Evolutionary conservation across 257 asterid species (phyloP), one percentile per base, ranked within the genome.

Genomic region (Ilex aquifolium): DNA sequence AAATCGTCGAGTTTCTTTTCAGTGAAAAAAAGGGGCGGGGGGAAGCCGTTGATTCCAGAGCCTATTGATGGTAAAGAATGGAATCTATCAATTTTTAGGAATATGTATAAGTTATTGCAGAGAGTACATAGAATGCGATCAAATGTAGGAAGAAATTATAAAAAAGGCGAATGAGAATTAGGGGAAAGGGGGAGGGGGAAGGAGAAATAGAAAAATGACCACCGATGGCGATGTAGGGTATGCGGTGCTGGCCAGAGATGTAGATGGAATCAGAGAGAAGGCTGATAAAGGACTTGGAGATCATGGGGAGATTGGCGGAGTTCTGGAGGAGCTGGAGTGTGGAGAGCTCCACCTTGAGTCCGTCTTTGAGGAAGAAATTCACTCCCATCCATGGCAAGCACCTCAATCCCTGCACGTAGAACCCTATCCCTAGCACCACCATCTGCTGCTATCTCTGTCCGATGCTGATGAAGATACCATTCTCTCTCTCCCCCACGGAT

Each of bases 351-450:
- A 93, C 84, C 63, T 60, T 77, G 66, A 93, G 59, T 56, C 88
- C 95, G 77, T 93, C 97, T 69, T 93, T 93, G 13, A 93, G 84
- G 79, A 90, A 93, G 64, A 93, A 93, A 70, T 66, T 85, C 56
- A 93, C 90, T 2, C 85, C 99, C 89, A 93, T 83, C 99, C 96
- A 93, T 49, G 99, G 95, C 16, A 93, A 93, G 59, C 99, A 93
- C 63, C 99, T 78, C 65, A 93, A 69, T 1, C 99, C 99, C 76
- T 93, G 99, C 70, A 90, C 87, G 82, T 76, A 85, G 59, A 63
- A 93, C 32, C 99, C 99, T 63, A 93, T 69, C 30, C 97, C 96
- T 61, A 90, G 64, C 78, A 93, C 52, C 77, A 87, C 59, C 16
- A 21, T 30, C 31, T 14, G 8, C 32, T 42, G 29, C 49, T 27